A percentile compares a stretch with the other conserved stretches of the same genome.
Conservation (phyloP, 208 protist genomes). For the Trypanosoma avium region DNA sequence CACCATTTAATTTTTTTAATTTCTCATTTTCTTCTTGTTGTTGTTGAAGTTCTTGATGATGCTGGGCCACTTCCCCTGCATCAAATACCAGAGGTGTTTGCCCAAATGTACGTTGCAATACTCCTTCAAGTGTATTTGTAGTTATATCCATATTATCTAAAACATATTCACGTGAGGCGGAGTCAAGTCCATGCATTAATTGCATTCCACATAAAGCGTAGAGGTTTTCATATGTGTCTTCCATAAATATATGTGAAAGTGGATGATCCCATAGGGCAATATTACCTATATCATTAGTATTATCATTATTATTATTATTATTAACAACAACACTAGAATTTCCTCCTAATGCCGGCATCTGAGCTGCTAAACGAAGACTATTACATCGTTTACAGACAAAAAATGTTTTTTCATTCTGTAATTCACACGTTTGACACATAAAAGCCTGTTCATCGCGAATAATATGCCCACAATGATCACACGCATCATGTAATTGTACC, state of each 20-base stretch:
- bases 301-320: conserved; percentile 2
- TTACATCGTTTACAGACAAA: conserved; percentile 79
- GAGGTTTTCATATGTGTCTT: conserved; percentile 82
- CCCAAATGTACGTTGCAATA: conserved; percentile 12
- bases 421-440: conserved; percentile 83
- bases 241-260: conserved; percentile 73
- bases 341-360: conserved; percentile 9
- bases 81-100: conserved; percentile 19
- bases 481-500: conserved; percentile 68
- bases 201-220: conserved; percentile 67
- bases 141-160: conserved; percentile 22
- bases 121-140: conserved; percentile 6
- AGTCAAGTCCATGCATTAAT: conserved; percentile 44
- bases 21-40: neutral
- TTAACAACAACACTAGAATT: neutral
- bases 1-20: neutral
- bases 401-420: conserved; percentile 49
- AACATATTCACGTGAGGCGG: conserved; percentile 39
- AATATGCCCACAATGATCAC: conserved; percentile 60
- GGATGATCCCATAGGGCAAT: conserved; percentile 52
- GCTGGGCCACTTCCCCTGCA: conserved; percentile 20
- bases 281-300: neutral
- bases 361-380: conserved; percentile 33
- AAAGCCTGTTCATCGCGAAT: conserved; percentile 56
- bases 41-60: conserved; percentile 18